Conservation (phyloP, 2,329 filamentous ascomycete genomes). For the Colletotrichum melonis region DNA sequence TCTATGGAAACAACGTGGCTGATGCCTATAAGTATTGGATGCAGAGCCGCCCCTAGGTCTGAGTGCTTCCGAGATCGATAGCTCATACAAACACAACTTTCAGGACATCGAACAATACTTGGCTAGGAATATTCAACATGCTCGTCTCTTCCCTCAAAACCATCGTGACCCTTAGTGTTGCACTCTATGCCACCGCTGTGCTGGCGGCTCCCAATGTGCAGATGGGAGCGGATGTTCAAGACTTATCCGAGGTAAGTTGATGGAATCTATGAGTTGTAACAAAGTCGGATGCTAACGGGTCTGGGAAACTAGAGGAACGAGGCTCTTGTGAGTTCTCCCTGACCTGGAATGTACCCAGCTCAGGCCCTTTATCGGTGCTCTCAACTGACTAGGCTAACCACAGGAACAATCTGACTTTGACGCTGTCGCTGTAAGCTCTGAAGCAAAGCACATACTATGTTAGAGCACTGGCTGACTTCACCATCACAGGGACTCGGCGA, state of each 20-base stretch:
- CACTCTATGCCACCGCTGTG: neutral
- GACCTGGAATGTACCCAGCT: too few species aligned
- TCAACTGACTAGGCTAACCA: neutral
- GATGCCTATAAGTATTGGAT: neutral
- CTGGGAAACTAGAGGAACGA: neutral
- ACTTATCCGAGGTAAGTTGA: neutral
- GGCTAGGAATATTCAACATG: neutral
- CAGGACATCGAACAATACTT: neutral
- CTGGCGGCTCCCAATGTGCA: neutral
- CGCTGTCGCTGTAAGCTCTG: neutral
- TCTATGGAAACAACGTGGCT: neutral
- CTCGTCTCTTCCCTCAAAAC: neutral
- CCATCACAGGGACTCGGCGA: neutral
- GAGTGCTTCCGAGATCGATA: too few species aligned
- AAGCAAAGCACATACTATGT: neutral
- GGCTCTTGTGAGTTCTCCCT: neutral
- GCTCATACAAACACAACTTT: neutral
- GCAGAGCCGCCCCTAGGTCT: too few species aligned
- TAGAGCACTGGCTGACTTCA: neutral
- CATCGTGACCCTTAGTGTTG: neutral
- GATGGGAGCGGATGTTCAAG: neutral
- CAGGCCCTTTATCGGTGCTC: neutral
- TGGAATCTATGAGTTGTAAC: too few species aligned
- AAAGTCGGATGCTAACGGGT: neutral
- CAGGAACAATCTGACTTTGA: neutral